phyloP scores from a whole-genome alignment of 164 flowering plant genomes.

The Buxus sempervirens region DNA sequence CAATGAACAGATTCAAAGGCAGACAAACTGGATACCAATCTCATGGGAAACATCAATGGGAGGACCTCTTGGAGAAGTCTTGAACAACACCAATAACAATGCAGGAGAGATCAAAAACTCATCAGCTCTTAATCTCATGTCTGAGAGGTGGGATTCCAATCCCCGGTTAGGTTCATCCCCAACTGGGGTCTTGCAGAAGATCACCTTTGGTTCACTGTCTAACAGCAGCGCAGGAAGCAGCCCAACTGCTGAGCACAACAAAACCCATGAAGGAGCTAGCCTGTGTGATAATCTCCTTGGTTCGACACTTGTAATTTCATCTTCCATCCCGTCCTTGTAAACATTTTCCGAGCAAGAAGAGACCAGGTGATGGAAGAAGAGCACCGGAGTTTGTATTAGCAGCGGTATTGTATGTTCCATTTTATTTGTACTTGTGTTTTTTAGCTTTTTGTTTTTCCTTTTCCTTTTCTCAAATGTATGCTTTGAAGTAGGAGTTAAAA shows the following conservation, averaged over 20 bases:
- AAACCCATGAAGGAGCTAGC: slow-evolving; percentile 28
- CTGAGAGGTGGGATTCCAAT: slow-evolving; percentile 59
- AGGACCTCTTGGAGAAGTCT: slow-evolving; percentile 87
- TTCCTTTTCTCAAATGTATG: too few species aligned
- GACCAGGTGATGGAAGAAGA: slow-evolving; percentile 4
- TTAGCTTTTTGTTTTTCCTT: too few species aligned
- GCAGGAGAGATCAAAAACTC: slow-evolving; percentile 30
- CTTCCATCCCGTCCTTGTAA: slow-evolving; percentile 36
- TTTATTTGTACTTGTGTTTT: too few species aligned
- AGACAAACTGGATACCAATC: slow-evolving; percentile 54
- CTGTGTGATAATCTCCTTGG: slow-evolving; percentile 37
- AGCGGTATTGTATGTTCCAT: too few species aligned
- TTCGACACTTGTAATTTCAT: slow-evolving; percentile 28
- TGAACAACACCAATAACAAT: slow-evolving; percentile 39
- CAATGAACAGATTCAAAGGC: slow-evolving; percentile 35
- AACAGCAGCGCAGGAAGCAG: slow-evolving; percentile 89
- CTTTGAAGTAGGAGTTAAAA: too few species aligned
- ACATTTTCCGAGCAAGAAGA: neutral
- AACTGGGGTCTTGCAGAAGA: slow-evolving; percentile 68
- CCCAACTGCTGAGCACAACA: slow-evolving; percentile 50
- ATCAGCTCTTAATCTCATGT: slow-evolving; percentile 54
- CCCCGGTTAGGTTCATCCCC: slow-evolving; percentile 64
- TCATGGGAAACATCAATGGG: slow-evolving; percentile 74
- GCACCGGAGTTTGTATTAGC: too few species aligned
- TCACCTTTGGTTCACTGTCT: slow-evolving; percentile 60